Evolutionary conservation across 257 asterid genomes (phyloP).

Genomic region (Fraxinus excelsior): DNA sequence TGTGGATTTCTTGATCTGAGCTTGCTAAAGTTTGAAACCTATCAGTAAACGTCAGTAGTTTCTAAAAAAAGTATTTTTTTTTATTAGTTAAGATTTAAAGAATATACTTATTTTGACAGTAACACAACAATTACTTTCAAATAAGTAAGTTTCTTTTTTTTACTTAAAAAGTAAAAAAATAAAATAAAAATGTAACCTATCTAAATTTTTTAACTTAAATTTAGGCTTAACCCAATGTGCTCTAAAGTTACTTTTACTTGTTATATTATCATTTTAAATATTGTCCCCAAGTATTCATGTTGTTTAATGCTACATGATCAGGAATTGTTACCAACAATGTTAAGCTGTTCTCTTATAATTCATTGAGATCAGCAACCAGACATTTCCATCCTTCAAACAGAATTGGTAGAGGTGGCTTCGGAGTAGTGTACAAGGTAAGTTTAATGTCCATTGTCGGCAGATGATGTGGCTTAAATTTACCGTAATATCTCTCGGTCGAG

Average conservation of each 20-base stretch:
- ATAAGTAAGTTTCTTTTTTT: too few species aligned
- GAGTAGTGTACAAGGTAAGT: slow-evolving; percentile 69
- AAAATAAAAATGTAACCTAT: neutral
- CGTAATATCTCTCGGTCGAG: neutral
- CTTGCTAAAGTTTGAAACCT: neutral
- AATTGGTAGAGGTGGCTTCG: slow-evolving; percentile 86
- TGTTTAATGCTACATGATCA: slow-evolving; percentile 25
- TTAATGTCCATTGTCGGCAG: neutral
- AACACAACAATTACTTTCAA: neutral
- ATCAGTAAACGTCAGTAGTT: neutral
- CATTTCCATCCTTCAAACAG: slow-evolving; percentile 66
- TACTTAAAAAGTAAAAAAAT: neutral
- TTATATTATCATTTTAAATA: neutral
- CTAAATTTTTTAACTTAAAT: neutral
- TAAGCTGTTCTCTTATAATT: slow-evolving; percentile 53
- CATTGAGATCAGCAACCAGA: slow-evolving; percentile 69
- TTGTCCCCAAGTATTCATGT: neutral
- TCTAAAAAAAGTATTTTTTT: neutral
- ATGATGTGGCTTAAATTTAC: neutral
- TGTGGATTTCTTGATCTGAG: neutral
- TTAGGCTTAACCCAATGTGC: neutral
- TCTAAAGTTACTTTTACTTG: neutral
- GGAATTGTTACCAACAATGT: slow-evolving; percentile 58
- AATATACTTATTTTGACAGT: neutral
- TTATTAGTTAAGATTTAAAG: neutral